These are phyloP conservation scores for Fusarium sacchari DNA, from an alignment of 2,329 filamentous ascomycete species.

Conservation along the genomic window DNA sequence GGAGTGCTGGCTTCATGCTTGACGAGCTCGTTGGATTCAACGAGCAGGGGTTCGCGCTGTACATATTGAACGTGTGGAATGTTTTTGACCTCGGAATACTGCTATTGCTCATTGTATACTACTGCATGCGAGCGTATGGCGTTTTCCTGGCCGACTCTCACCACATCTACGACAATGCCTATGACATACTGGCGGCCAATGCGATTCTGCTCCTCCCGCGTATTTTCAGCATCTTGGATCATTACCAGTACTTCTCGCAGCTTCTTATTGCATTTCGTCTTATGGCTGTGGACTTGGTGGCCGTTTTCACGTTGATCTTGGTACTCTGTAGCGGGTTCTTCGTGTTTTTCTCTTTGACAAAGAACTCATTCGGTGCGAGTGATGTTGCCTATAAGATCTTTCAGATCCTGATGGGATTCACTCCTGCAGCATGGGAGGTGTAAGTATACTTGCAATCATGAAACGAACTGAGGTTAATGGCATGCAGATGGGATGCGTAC, in stretches of 20 bases:
- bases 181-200: slow-evolving; percentile 92
- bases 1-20: slow-evolving; percentile 96
- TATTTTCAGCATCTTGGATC: slow-evolving; percentile 91
- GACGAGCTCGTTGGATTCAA: slow-evolving; percentile 97
- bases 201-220: slow-evolving; percentile 90
- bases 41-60: slow-evolving; percentile 94
- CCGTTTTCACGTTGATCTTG: slow-evolving; percentile 83
- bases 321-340: slow-evolving; percentile 95
- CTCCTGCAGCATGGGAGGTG: slow-evolving; percentile 94
- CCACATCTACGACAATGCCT: slow-evolving; percentile 83
- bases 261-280: slow-evolving; percentile 92
- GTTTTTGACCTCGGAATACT: slow-evolving; percentile 93
- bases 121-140: slow-evolving; percentile 87
- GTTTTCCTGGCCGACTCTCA: slow-evolving; percentile 82
- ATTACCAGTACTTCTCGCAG: slow-evolving; percentile 96
- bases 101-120: slow-evolving; percentile 86
- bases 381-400: slow-evolving; percentile 91
- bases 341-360: slow-evolving; percentile 89
- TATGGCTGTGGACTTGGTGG: slow-evolving; percentile 90
- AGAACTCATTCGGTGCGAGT: slow-evolving; percentile 73
- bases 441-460: slow-evolving; percentile 48
- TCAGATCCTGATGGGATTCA: slow-evolving; percentile 95
- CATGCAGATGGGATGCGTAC: slow-evolving; percentile 71
- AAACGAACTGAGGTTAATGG: slow-evolving; percentile 21
- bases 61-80: slow-evolving; percentile 99